Evolutionary conservation across 768 basidiomycete species (phyloP), one percentile per base, ranked within the genome.

Genomic region (Neoboletus subvelutipes): DNA sequence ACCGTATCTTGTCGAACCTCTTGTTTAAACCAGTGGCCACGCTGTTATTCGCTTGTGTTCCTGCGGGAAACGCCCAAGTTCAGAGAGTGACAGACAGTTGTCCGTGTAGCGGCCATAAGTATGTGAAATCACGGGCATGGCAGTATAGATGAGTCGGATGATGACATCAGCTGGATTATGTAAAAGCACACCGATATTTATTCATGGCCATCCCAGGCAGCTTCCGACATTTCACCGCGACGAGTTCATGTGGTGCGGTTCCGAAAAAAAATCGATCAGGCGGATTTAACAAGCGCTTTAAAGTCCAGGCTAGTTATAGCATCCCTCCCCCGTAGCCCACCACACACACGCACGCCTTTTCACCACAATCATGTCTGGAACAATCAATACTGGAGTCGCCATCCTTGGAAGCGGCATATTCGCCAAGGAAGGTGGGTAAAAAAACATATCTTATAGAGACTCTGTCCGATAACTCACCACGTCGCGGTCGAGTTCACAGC

Each of bases 351-450:
- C 29, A 9, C 41, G 24, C 29, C 28, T 17, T 10, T 29, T 26
- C 60, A 11, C 45, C 26, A 41, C 33, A 4, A 61, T 52, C 56
- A 82, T 81, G 79, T 71, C 79, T 40, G 68, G 64, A 48, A 58
- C 71, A 56, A n/a, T 39, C 36, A 69, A 50, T n/a, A 59, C 74
- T 52, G 85, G 86, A 29, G 74, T 90, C 54, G 92, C 92, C 26
- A 82, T 94, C 64, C 82, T 94, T 45, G 91, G 91, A 58, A 84
- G 88, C 48, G 91, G 92, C 22, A 79, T 92, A 55, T 91, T 91
- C 62, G 87, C 86, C 52, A 85, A 78, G 63, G 83, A 87, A 78
- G 88, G 88, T 87, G 64, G 46, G 81, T 75, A 24, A 40, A 22
- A n/a, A 24, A 45, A 24, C 28, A 22, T 40, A 50, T 17, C 34